Base-by-base conservation (phyloP, 2,329 filamentous ascomycete species). In the Neurospora sp. region DNA sequence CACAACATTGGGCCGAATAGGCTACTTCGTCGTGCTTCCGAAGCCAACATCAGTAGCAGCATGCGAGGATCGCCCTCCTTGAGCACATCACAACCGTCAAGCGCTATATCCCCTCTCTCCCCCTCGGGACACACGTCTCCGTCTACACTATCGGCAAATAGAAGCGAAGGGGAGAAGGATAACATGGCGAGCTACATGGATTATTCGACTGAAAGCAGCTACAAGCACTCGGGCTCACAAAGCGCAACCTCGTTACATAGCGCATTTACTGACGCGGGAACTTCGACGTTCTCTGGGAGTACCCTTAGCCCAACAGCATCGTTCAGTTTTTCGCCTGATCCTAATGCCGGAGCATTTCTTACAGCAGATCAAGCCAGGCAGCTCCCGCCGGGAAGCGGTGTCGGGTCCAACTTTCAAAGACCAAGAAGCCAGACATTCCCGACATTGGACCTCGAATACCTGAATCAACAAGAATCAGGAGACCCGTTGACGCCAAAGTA, bases 371-470 rank as follows among this genome's bases (percentile, higher is more conserved):
- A 80, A 38, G 77, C 75, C 67, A 74, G 79, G 38, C 77, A 80
- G 41, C 74, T 81, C 8, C 78, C 79, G 4, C 71, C 70, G 8
- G 68, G 66, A n/a, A 76, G 77, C 5, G 81, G 77, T 39, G 75
- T 70, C 28, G 77, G 76, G 70, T 81, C 83, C 68, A 88, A 87
- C 75, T 88, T 90, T 73, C 90, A 91, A 75, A 86, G 92, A 69
- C 92, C 92, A n/a, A 86, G 93, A 76, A 96, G 92, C 78, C 93
- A 96, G 79, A 97, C 93, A 0, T 93, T 97, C 73, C 92, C 93
- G 1, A 88, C 90, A 65, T 82, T 92, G 57, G 88, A 88, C 69
- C 83, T 91, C 65, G 89, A 87, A 70, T 87, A 84, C 70, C 79
- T 85, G 73, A 84, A 83, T 74, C 84, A 85, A 70, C 72, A 76